phyloP scores from a whole-genome alignment of 1,284 basidiomycete species.

The Trichosporon sp. region DNA sequence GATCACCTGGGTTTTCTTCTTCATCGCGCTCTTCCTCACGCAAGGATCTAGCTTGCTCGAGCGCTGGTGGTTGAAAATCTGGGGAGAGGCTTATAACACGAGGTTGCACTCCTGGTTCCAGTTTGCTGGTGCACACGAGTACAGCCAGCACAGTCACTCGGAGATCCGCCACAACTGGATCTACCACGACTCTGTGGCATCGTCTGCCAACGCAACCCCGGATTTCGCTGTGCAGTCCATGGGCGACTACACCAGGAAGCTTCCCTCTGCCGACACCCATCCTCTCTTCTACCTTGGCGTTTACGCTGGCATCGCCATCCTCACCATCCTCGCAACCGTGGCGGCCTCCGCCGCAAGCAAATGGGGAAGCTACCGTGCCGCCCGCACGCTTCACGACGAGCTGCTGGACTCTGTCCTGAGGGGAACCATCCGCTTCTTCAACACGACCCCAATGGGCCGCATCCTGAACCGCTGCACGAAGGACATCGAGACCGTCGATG shows the following conservation, averaged over 20 bases:
- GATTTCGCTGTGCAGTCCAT: slow-evolving; percentile 22
- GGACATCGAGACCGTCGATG: slow-evolving; percentile 78
- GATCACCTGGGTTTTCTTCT: slow-evolving; percentile 48
- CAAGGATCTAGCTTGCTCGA: slow-evolving; percentile 61
- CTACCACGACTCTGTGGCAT: slow-evolving; percentile 28
- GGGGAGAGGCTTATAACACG: slow-evolving; percentile 55
- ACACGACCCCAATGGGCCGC: slow-evolving; percentile 59
- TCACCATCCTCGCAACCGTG: slow-evolving; percentile 47
- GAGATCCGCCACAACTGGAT: slow-evolving; percentile 40
- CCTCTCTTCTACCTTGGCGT: slow-evolving; percentile 57
- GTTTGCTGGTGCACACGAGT: neutral
- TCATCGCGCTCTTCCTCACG: slow-evolving; percentile 43
- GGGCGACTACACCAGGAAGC: slow-evolving; percentile 20
- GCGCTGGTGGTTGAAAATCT: slow-evolving; percentile 72
- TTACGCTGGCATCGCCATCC: slow-evolving; percentile 49
- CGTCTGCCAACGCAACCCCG: neutral
- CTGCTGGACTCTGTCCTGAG: slow-evolving; percentile 48
- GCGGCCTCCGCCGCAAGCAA: slow-evolving; percentile 46
- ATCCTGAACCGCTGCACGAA: slow-evolving; percentile 78
- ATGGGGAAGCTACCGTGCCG: slow-evolving; percentile 63
- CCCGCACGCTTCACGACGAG: slow-evolving; percentile 47
- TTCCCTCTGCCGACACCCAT: slow-evolving; percentile 55
- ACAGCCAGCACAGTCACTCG: slow-evolving; percentile 28
- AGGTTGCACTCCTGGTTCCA: slow-evolving; percentile 35
- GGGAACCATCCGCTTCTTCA: slow-evolving; percentile 54